Base-by-base conservation (phyloP, 208 protist species). In the Acanthamoeba sp. region DNA sequence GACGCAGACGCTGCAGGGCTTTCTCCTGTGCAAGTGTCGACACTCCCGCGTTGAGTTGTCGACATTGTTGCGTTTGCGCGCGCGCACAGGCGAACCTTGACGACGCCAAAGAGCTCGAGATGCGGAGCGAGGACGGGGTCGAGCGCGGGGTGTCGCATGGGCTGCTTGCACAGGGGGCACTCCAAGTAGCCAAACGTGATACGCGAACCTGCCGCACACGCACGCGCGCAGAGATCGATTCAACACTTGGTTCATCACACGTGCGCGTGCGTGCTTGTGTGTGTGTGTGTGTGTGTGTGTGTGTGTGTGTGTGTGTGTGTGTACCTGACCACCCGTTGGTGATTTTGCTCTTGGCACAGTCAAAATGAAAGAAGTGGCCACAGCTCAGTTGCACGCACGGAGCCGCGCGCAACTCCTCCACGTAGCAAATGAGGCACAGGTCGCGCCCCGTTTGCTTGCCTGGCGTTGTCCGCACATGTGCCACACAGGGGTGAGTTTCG, bases 401-500 rank as follows among this genome's bases (percentile, higher is more conserved):
- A 6, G 94, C 96, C 36, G 52, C 94, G 2, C 66, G 20, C 0
- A 97, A n/a, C 38, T 38, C 42, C 22, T 96, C 95, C 7, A 94
- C 93, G 82, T 94, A 97, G 57, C 96, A 97, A 40, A 97, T 97
- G 57, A 89, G 94, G 93, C 96, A 97, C 40, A 96, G 97, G 38
- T 97, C 96, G 36, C 76, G 52, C 12, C 48, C 55, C 48, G 90
- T 66, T 80, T 97, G 94, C 36, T 16, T 76, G 92, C 40, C 24
- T 84, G 48, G 38, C 50, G n/a, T 57, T n/a, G n/a, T n/a, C n/a
- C n/a, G n/a, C n/a, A n/a, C n/a, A n/a, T n/a, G n/a, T n/a, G n/a
- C n/a, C n/a, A n/a, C n/a, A n/a, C 32, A 91, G 5, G 6, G 42
- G 10, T 36, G 7, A 45, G 16, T 66, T 10, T 42, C 73, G 84